Evolutionary conservation across 495 filamentous ascomycete genomes (phyloP).

Genomic region (Hypoxylon fuscum): DNA sequence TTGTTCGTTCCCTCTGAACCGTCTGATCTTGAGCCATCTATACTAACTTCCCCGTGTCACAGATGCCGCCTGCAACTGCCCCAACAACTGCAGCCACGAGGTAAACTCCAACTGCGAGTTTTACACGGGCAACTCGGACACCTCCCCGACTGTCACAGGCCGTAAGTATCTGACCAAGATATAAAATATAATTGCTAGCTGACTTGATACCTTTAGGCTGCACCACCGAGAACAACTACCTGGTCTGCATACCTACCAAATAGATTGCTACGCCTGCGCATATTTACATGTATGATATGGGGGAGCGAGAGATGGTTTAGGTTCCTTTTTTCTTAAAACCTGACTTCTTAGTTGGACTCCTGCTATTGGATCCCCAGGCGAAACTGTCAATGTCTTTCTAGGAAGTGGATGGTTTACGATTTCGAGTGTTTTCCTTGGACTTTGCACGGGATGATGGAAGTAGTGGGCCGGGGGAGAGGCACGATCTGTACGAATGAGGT

Average conservation of each 20-base stretch:
- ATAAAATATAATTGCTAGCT: neutral
- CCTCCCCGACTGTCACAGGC: neutral
- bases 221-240: neutral
- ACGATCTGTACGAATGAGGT: too few species aligned
- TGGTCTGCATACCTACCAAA: neutral
- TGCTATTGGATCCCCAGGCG: too few species aligned
- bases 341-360: too few species aligned
- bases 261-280: neutral
- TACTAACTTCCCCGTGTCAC: neutral
- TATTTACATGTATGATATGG: too few species aligned
- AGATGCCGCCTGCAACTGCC: constrained; percentile 1
- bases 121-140: neutral
- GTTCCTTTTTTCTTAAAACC: too few species aligned
- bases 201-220: neutral
- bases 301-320: too few species aligned
- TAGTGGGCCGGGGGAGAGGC: neutral
- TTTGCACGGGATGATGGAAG: neutral
- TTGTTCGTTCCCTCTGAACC: neutral
- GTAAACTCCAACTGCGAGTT: neutral
- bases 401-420: too few species aligned
- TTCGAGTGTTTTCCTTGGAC: neutral
- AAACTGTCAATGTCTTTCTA: neutral
- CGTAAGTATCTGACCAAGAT: neutral
- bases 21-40: neutral
- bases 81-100: constrained; percentile 5